A percentile compares a stretch with the other conserved stretches of the same genome.
Evolutionary conservation across 164 flowering plant species (phyloP).

Genomic region (Vitis rotundifolia): DNA sequence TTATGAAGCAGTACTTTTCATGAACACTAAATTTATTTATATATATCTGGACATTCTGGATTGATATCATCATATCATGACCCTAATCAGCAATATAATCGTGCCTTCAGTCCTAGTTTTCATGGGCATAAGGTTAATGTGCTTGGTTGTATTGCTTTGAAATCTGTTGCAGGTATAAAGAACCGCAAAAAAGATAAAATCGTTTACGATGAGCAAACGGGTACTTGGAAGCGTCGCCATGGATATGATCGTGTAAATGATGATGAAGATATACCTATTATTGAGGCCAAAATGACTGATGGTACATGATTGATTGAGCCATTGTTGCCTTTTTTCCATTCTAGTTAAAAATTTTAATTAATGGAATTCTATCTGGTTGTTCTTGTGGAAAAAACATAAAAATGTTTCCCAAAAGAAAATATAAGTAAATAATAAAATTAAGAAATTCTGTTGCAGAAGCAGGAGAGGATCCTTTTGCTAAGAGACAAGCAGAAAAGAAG

Average conservation of each 20-base stretch:
- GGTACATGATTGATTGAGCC: constrained; percentile 18
- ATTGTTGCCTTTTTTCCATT: background rate
- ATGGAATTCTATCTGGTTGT: too few relatives aligned
- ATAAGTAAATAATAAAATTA: too few relatives aligned
- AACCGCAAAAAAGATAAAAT: constrained; percentile 80
- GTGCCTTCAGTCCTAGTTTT: too few relatives aligned
- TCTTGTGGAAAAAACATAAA: too few relatives aligned
- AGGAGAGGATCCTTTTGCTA: constrained; percentile 87
- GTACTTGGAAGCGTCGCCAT: constrained; percentile 82
- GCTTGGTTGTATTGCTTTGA: background rate
- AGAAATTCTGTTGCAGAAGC: constrained; percentile 44
- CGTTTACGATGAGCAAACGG: constrained; percentile 61
- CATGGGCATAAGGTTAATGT: background rate
- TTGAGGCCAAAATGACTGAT: constrained; percentile 67
- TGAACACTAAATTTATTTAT: too few relatives aligned
- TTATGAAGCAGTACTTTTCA: too few relatives aligned
- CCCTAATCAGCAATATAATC: too few relatives aligned
- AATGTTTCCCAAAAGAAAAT: too few relatives aligned
- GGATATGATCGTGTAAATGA: constrained; percentile 97
- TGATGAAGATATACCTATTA: constrained; percentile 59
- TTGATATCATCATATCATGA: too few relatives aligned
- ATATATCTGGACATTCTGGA: too few relatives aligned
- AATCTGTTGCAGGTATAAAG: constrained; percentile 58
- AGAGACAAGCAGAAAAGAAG: constrained; percentile 68
- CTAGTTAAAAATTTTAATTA: too few relatives aligned